Evolutionary conservation across 306 rosid genomes (phyloP), one percentile per base, ranked within the genome.

Genomic region (Sicyos baderoa): DNA sequence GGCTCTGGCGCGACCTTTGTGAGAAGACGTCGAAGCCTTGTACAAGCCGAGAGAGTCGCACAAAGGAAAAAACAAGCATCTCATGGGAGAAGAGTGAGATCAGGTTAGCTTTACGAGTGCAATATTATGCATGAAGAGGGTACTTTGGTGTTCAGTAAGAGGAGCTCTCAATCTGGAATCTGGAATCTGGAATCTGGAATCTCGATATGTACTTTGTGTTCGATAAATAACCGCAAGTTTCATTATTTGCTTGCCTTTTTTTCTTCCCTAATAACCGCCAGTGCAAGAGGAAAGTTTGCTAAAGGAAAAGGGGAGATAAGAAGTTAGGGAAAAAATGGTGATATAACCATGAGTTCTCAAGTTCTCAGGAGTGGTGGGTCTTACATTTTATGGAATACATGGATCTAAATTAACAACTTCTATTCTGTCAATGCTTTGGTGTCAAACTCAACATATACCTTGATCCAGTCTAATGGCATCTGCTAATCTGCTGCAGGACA

Each of bases 401-500:
- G 50, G 49, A 70, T 5, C 18, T 70, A 37, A 6, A 29, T 19
- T 3, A 64, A 10, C 50, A 9, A 18, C 12, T 37, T 59, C 45
- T 17, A 44, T 13, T 64, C 54, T 40, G 10, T 64, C 53, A 64
- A 27, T 37, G 53, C 70, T 7, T 42, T 40, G 11, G 51, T 64
- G 9, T 32, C 53, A 6, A 64, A 42, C 53, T 19, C 6, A 13
- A 64, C 53, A 40, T 9, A 64, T 40, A 11, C 18, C 19, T 64
- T 63, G 35, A 47, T 14, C 35, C 53, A 11, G 35, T 64, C 21
- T 69, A 19, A 69, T 49, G 35, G 73, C 17, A 18, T 29, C 27
- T 50, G 62, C 50, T 37, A 65, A 54, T 69, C 56, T 47, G n/a
- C 51, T 78, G 87, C 88, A 93, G 97, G 88, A 72, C 87, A 75